phyloP scores from a whole-genome alignment of 1,284 basidiomycete genomes.

The Ustilago cynodontis region DNA sequence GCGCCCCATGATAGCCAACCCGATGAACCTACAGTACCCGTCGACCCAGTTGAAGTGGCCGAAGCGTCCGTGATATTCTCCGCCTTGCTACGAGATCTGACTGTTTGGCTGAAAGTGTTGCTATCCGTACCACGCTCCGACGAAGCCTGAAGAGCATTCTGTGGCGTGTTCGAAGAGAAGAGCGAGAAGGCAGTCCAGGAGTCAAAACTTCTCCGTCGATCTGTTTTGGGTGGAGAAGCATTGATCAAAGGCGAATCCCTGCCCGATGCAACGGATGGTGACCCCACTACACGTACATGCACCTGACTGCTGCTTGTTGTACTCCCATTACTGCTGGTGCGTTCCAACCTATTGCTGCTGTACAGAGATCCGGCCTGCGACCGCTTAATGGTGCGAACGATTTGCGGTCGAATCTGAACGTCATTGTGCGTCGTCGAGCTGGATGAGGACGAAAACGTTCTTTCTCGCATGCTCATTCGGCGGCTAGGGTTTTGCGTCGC shows the following conservation, averaged over 20 bases:
- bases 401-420: constrained; percentile 41
- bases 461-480: constrained; percentile 16
- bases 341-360: constrained; percentile 17
- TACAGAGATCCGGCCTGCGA: constrained; percentile 17
- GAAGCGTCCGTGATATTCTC: constrained; percentile 6
- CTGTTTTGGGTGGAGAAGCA: constrained; percentile 16
- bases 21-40: constrained; percentile 11
- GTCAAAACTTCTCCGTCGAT: constrained; percentile 27
- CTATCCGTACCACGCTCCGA: neutral
- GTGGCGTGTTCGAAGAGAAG: constrained; percentile 18
- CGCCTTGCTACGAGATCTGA: neutral
- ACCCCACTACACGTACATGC: constrained; percentile 34
- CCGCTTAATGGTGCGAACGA: constrained; percentile 36
- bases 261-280: constrained; percentile 8
- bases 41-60: constrained; percentile 1
- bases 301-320: constrained; percentile 23
- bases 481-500: constrained; percentile 20
- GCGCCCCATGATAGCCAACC: constrained; percentile 18
- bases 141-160: neutral
- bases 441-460: constrained; percentile 22
- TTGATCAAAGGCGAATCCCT: constrained; percentile 6
- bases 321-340: constrained; percentile 32
- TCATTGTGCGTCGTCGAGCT: constrained; percentile 33
- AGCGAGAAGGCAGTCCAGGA: constrained; percentile 38
- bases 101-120: too few relatives aligned